Evolutionary conservation across 176 grass and related monocot genomes (phyloP).

Genomic region (Typha latifolia): DNA sequence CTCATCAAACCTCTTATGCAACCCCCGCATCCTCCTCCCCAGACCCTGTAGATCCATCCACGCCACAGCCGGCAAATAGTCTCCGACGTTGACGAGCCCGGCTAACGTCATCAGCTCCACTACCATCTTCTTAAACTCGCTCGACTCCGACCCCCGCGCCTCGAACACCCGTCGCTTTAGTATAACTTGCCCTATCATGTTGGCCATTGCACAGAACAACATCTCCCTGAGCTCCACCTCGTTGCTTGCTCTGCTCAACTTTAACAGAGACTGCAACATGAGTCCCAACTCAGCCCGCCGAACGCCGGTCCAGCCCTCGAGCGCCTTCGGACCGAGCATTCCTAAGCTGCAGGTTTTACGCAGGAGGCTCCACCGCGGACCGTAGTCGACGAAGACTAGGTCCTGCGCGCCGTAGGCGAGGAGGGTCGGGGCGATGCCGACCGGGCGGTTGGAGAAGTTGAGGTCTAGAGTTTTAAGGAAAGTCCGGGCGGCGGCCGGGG

Average conservation of each 20-base stretch:
- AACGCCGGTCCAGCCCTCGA: neutral
- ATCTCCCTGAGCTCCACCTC: neutral
- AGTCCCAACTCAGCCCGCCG: slow-evolving; percentile 1
- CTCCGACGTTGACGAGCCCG: slow-evolving; percentile 15
- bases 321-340: slow-evolving; percentile 9
- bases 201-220: slow-evolving; percentile 1
- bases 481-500: slow-evolving; percentile 2
- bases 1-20: neutral
- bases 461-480: slow-evolving; percentile 13
- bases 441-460: slow-evolving; percentile 7
- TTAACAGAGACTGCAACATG: neutral
- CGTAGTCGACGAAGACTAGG: slow-evolving; percentile 6
- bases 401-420: slow-evolving; percentile 1
- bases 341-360: slow-evolving; percentile 7
- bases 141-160: neutral
- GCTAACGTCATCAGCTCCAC: slow-evolving; percentile 19
- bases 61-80: slow-evolving; percentile 10
- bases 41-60: slow-evolving; percentile 17
- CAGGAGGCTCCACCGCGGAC: slow-evolving; percentile 6
- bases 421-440: neutral
- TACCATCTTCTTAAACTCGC: slow-evolving; percentile 18
- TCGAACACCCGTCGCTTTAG: slow-evolving; percentile 11
- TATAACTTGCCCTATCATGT: slow-evolving; percentile 5
- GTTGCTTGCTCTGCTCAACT: no score
- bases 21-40: slow-evolving; percentile 4